Conservation (phyloP, 495 filamentous ascomycete genomes). For the Cenococcum geophilum region DNA sequence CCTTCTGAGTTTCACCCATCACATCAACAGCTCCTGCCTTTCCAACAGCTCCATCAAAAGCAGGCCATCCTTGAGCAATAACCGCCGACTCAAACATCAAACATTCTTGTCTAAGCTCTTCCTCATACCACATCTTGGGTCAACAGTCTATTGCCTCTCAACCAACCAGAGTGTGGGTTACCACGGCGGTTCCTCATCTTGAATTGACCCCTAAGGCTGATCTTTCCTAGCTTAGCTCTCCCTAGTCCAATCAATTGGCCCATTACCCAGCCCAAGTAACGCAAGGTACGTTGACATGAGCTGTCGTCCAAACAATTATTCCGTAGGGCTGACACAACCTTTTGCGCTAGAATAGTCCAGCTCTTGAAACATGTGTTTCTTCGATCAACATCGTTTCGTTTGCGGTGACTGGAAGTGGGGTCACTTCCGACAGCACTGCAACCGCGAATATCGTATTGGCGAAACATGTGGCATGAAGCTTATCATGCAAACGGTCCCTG, state of each 20-base stretch:
- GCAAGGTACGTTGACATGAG: conserved; percentile 27
- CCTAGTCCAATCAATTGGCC: conserved; percentile 18
- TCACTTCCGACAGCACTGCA: conserved; percentile 88
- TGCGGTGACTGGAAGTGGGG: conserved; percentile 97
- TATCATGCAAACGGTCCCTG: conserved; percentile 61
- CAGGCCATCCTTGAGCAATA: conserved; percentile 13
- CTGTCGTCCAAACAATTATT: conserved; percentile 26
- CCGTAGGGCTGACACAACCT: conserved; percentile 18
- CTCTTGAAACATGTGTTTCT: conserved; percentile 56
- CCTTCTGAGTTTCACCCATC: conserved; percentile 18
- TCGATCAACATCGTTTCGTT: conserved; percentile 53
- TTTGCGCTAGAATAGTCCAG: conserved; percentile 9
- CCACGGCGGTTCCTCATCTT: conserved; percentile 15
- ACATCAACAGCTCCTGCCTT: conserved; percentile 20
- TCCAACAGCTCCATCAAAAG: conserved; percentile 18
- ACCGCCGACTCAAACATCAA: conserved; percentile 24
- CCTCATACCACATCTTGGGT: conserved; percentile 11
- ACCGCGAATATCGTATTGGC: conserved; percentile 91
- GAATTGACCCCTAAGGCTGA: conserved; percentile 25
- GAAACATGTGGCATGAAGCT: conserved; percentile 98
- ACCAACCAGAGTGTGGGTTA: conserved; percentile 27
- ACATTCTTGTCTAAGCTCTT: conserved; percentile 25
- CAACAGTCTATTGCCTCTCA: conserved; percentile 8
- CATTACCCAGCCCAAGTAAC: conserved; percentile 9
- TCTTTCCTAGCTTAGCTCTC: conserved; percentile 13